Base-by-base conservation (phyloP, 2,329 filamentous ascomycete genomes). In the Talaromyces pinophilus region DNA sequence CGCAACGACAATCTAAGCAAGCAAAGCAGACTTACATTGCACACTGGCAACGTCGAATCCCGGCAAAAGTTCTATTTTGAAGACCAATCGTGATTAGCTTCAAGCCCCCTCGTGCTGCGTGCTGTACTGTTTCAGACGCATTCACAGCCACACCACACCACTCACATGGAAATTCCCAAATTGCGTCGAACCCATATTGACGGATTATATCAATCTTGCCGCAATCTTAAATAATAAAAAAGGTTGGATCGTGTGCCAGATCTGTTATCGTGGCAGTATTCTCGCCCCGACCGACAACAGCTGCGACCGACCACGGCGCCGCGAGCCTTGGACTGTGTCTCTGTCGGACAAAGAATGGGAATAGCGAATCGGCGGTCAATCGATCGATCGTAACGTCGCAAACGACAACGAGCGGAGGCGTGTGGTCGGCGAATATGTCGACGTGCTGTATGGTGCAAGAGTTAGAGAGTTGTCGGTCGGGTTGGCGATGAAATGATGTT, bases 1-100 rank as follows among this genome's bases (percentile, higher is more conserved):
- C 46, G 40, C 28, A 25, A 5, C 28, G 28, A 30, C 10, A 46
- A 44, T 33, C 19, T 1, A 19, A 19, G 19, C 19, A 19, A 19
- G 19, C 19, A 19, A 19, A 19, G 19, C 19, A 19, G 19, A 19
- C 90, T 74, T 85, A 93, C 91, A 85, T 94, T 94, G 84, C 91
- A 95, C 73, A 94, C 84, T 64, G 92, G 91, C 73, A 94, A 83
- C 66, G 91, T 93, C 73, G 91, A 91, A 81, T 93, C 91, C 77
- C 87, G 89, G 84, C 92, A 95, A 78, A 95, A 93, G 76, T 90
- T 82, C 91, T 94, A 71, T 72, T n/a, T 40, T 25, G 44, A 35
- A 30, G 10, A 55, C 19, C 30, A 30, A 52, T 8, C 17, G 19
- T 44, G 5, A 42, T 60, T 46, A 60, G 57, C 57, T 42, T 33